phyloP scores from a whole-genome alignment of 768 basidiomycete species.

The Kwoniella mangroviensis region DNA sequence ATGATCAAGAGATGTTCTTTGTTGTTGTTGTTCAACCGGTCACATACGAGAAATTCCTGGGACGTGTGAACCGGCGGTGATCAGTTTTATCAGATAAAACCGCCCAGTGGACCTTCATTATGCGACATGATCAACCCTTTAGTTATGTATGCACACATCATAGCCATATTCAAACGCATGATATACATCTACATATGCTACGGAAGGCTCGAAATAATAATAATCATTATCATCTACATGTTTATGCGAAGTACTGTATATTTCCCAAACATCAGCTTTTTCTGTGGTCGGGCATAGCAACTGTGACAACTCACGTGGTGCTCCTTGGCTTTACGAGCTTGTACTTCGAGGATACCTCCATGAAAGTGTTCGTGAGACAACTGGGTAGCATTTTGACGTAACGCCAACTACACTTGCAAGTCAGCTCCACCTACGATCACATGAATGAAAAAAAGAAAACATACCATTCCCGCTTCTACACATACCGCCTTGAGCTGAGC shows the following conservation, averaged over 20 bases:
- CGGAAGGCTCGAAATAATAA: constrained; percentile 12
- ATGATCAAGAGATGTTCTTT: not conserved
- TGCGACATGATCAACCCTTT: not conserved
- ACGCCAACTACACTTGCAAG: constrained; percentile 41
- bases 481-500: constrained; percentile 85
- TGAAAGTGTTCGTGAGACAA: constrained; percentile 94
- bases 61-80: not conserved
- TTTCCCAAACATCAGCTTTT: not conserved
- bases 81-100: not conserved
- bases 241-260: constrained; percentile 54
- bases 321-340: constrained; percentile 99
- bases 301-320: constrained; percentile 60
- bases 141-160: not conserved
- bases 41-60: not conserved
- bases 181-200: constrained; percentile 37
- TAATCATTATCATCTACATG: constrained; percentile 9
- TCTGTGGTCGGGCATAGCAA: not conserved
- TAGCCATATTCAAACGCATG: not conserved
- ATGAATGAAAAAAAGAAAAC: constrained; percentile 49
- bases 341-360: constrained; percentile 70
- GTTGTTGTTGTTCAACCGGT: not conserved
- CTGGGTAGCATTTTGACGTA: constrained; percentile 87
- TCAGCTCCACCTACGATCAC: too few relatives aligned
- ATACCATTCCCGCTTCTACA: constrained; percentile 99
- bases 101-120: too few relatives aligned